Conservation (phyloP, 169 alveolate species). For the Plasmodium gaboni region DNA sequence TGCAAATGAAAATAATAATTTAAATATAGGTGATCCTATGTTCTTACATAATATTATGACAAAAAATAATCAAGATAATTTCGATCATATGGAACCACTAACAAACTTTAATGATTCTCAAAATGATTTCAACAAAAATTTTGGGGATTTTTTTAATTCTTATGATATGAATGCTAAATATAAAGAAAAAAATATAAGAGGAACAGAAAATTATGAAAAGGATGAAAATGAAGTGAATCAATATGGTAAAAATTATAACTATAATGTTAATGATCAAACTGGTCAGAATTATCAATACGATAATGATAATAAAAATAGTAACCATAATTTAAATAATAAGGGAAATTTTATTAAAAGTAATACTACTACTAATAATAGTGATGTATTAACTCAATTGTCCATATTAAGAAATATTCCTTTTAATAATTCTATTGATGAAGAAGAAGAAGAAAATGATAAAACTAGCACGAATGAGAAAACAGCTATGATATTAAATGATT, state of each 20-base stretch:
- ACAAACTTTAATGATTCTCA: not conserved
- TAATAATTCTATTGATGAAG: constrained; percentile 1
- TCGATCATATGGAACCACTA: not conserved
- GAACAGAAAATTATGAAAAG: not conserved
- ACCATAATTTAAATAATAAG: too few species aligned
- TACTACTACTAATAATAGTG: constrained; percentile 3
- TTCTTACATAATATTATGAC: not conserved
- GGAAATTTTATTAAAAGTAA: too few species aligned
- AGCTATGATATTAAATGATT: constrained; percentile 61
- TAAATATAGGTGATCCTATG: not conserved
- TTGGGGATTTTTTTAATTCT: constrained; percentile 1
- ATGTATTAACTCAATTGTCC: constrained; percentile 26
- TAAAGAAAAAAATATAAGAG: not conserved
- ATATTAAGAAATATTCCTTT: constrained; percentile 49
- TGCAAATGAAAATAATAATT: constrained; percentile 1
- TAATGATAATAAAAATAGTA: too few species aligned
- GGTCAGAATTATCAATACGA: too few species aligned
- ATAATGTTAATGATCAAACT: too few species aligned
- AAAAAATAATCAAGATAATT: not conserved
- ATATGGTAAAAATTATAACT: too few species aligned
- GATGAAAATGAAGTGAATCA: too few species aligned
- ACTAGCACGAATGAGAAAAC: constrained; percentile 5
- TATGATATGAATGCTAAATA: not conserved
- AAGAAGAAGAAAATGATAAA: not conserved
- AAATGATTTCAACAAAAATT: not conserved